These are phyloP conservation scores for Raffaelea arxii DNA, from an alignment of 2,329 filamentous ascomycete genomes.

Conservation along the genomic window DNA sequence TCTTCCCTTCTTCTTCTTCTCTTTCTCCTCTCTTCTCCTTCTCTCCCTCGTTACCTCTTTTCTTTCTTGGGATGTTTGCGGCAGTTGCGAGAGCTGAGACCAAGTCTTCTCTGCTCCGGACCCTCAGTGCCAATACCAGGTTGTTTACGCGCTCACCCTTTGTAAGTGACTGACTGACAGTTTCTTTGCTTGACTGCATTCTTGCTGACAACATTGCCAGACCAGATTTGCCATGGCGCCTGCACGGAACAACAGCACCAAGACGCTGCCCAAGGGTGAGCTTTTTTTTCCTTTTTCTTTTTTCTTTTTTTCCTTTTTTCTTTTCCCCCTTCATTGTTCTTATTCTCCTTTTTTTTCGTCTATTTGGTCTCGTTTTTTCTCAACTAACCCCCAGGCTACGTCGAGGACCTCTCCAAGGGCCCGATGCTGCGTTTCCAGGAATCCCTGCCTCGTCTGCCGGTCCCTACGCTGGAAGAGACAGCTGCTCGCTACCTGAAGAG, in stretches of 20 bases:
- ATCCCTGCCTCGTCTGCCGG: slow-evolving; percentile 69
- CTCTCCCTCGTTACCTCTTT: neutral
- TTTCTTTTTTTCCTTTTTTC: neutral
- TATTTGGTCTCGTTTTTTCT: neutral
- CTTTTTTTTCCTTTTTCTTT: slow-evolving; percentile 36
- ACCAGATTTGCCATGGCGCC: slow-evolving; percentile 37
- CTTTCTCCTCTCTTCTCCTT: neutral
- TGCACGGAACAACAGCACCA: slow-evolving; percentile 46
- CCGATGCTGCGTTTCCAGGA: slow-evolving; percentile 79
- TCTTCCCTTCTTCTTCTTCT: neutral
- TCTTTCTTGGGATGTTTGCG: slow-evolving; percentile 23
- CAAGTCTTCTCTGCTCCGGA: slow-evolving; percentile 23
- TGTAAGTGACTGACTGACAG: slow-evolving; percentile 3
- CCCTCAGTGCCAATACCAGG: slow-evolving; percentile 7
- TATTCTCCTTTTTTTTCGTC: neutral
- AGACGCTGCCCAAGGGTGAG: slow-evolving; percentile 12
- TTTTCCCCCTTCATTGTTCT: neutral
- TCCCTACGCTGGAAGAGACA: slow-evolving; percentile 76
- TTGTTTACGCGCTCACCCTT: slow-evolving; percentile 12
- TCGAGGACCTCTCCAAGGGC: slow-evolving; percentile 69
- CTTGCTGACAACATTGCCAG: slow-evolving; percentile 5
- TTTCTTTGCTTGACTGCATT: neutral
- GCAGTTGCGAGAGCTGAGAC: slow-evolving; percentile 24
- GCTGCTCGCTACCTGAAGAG: slow-evolving; percentile 71
- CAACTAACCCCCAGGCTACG: slow-evolving; percentile 50